phyloP scores from a whole-genome alignment of 768 basidiomycete genomes.

The Xanthoconium stramineum region DNA sequence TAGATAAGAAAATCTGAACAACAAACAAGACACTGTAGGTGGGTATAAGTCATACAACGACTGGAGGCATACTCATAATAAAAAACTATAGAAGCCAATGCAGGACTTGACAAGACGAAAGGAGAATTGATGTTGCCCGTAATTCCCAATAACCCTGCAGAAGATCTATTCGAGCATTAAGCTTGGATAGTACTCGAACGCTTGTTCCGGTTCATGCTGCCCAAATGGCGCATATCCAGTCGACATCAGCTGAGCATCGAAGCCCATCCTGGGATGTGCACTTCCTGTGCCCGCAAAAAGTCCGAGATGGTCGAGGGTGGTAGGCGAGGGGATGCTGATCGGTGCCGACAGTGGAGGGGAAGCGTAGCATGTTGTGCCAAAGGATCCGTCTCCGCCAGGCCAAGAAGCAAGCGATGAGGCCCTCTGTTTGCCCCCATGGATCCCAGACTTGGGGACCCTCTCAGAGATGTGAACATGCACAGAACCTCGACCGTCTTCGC shows the following conservation, averaged over 20 bases:
- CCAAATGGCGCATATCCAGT: conserved; percentile 31
- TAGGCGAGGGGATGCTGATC: conserved; percentile 34
- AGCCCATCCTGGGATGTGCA: conserved; percentile 23
- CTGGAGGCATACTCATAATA: conserved; percentile 11
- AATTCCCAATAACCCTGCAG: not conserved
- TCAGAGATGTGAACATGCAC: conserved; percentile 68
- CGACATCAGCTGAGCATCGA: conserved; percentile 23
- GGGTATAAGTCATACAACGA: conserved; percentile 18
- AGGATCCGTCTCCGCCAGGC: conserved; percentile 19
- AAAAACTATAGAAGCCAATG: conserved; percentile 1
- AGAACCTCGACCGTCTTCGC: conserved; percentile 68
- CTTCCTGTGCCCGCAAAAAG: conserved; percentile 60
- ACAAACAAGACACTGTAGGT: not conserved
- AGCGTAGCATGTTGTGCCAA: conserved; percentile 20
- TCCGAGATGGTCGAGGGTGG: conserved; percentile 36
- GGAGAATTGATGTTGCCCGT: not conserved
- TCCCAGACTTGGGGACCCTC: conserved; percentile 21
- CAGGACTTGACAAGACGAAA: not conserved
- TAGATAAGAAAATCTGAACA: not conserved
- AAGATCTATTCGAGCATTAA: conserved; percentile 23
- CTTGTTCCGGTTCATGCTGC: conserved; percentile 23
- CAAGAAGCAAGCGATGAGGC: conserved; percentile 25
- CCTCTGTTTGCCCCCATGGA: conserved; percentile 17
- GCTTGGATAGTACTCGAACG: conserved; percentile 31
- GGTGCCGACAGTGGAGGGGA: conserved; percentile 39